A percentile compares a stretch with the other conserved stretches of the same genome.
Conservation (phyloP, 805 yeast species). For the Metschnikowia santaceciliae region DNA sequence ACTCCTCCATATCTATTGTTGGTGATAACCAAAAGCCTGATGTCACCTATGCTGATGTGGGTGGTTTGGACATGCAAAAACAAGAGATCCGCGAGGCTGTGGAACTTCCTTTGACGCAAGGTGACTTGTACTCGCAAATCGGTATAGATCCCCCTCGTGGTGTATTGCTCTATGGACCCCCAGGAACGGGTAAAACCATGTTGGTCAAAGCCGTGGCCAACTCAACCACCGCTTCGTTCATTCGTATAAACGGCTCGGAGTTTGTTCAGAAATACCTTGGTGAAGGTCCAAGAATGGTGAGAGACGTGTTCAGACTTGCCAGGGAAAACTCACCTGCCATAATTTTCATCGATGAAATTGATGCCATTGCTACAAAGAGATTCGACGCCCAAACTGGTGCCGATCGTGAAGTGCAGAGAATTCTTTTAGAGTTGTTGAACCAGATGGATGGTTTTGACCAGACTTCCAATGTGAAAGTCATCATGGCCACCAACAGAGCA, state of each 20-base stretch:
- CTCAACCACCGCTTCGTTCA: slow-evolving; percentile 90
- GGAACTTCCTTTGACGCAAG: slow-evolving; percentile 92
- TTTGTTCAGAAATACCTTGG: slow-evolving; percentile 97
- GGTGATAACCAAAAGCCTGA: slow-evolving; percentile 92
- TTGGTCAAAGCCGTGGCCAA: slow-evolving; percentile 98
- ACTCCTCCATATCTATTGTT: slow-evolving; percentile 89
- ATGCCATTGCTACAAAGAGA: slow-evolving; percentile 98
- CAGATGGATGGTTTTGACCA: slow-evolving; percentile 99
- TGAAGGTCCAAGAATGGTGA: slow-evolving; percentile 99
- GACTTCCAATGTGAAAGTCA: slow-evolving; percentile 89
- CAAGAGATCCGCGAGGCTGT: slow-evolving; percentile 99
- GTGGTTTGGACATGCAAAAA: slow-evolving; percentile 98
- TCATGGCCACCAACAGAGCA: slow-evolving; percentile 99
- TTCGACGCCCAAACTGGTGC: slow-evolving; percentile 99
- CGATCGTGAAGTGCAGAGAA: slow-evolving; percentile 98
- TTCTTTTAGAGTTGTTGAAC: slow-evolving; percentile 87
- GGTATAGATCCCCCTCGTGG: slow-evolving; percentile 99
- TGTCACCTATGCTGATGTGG: slow-evolving; percentile 94
- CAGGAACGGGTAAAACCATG: slow-evolving; percentile 99
- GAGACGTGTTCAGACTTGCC: slow-evolving; percentile 96
- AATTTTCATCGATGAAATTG: slow-evolving; percentile 97
- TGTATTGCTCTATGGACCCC: slow-evolving; percentile 96
- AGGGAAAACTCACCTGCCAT: slow-evolving; percentile 96
- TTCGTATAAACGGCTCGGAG: slow-evolving; percentile 96
- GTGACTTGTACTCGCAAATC: slow-evolving; percentile 92